Conservation (phyloP, 345 rosid species). For the Populus alba region DNA sequence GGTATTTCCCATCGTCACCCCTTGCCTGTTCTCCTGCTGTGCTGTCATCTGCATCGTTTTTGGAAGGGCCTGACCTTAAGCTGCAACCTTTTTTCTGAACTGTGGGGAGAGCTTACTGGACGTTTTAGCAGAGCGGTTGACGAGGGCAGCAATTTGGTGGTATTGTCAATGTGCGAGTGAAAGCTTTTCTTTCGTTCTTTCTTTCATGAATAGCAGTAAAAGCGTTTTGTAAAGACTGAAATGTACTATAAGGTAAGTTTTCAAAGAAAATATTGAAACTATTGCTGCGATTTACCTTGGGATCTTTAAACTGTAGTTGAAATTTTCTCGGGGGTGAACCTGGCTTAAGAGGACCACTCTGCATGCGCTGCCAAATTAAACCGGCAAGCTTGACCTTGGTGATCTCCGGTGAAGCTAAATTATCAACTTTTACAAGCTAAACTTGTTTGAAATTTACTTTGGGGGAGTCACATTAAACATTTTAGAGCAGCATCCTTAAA, state of each 20-base stretch:
- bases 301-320: too few relatives aligned
- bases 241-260: neutral
- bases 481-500: neutral
- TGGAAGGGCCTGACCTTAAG: neutral
- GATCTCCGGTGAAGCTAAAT: neutral
- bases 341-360: neutral
- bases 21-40: neutral
- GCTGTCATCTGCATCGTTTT: neutral
- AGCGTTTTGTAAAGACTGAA: neutral
- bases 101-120: neutral
- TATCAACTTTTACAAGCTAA: neutral
- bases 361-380: neutral
- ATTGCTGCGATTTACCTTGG: too few relatives aligned
- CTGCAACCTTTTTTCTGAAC: neutral
- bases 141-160: neutral
- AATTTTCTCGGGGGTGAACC: too few relatives aligned
- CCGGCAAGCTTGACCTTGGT: neutral
- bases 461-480: neutral
- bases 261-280: too few relatives aligned
- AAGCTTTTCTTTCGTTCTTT: neutral
- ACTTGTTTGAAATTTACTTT: neutral
- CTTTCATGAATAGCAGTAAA: neutral
- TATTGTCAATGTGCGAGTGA: neutral
- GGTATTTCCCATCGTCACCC: neutral
- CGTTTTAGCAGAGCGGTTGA: neutral